Evolutionary conservation across 257 asterid genomes (phyloP).

Genomic region (Solanum chilense): DNA sequence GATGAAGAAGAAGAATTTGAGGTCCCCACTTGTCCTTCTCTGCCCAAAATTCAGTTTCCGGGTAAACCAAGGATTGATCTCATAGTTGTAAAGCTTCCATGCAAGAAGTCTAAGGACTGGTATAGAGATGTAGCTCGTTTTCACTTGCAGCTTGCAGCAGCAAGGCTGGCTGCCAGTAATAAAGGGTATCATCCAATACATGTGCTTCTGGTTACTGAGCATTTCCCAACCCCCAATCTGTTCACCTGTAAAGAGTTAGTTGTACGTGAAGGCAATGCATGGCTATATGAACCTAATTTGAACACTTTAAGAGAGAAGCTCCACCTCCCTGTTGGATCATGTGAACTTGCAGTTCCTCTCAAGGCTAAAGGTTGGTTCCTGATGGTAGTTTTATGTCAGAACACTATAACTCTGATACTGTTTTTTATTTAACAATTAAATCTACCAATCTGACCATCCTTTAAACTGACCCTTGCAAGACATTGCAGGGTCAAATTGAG

Average conservation of each 20-base stretch:
- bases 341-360: slow-evolving; percentile 89
- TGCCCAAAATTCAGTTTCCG: slow-evolving; percentile 38
- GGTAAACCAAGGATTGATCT: slow-evolving; percentile 83
- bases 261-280: slow-evolving; percentile 51
- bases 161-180: slow-evolving; percentile 61
- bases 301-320: slow-evolving; percentile 61
- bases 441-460: background rate
- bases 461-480: background rate
- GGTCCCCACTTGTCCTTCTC: slow-evolving; percentile 66
- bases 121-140: slow-evolving; percentile 74
- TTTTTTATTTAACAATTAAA: background rate
- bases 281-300: slow-evolving; percentile 73
- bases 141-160: slow-evolving; percentile 81
- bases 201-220: slow-evolving; percentile 59
- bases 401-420: background rate
- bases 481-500: background rate
- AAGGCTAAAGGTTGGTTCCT: slow-evolving; percentile 49
- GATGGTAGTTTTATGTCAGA: background rate
- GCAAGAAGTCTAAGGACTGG: slow-evolving; percentile 66
- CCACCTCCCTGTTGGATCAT: slow-evolving; percentile 78
- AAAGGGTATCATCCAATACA: slow-evolving; percentile 65
- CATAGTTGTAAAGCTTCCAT: slow-evolving; percentile 78
- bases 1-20: slow-evolving; percentile 93
- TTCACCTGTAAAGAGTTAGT: slow-evolving; percentile 77
- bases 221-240: slow-evolving; percentile 80